phyloP scores from a whole-genome alignment of 352 stramenopile genomes.

The Globisporangium recalcitrans region DNA sequence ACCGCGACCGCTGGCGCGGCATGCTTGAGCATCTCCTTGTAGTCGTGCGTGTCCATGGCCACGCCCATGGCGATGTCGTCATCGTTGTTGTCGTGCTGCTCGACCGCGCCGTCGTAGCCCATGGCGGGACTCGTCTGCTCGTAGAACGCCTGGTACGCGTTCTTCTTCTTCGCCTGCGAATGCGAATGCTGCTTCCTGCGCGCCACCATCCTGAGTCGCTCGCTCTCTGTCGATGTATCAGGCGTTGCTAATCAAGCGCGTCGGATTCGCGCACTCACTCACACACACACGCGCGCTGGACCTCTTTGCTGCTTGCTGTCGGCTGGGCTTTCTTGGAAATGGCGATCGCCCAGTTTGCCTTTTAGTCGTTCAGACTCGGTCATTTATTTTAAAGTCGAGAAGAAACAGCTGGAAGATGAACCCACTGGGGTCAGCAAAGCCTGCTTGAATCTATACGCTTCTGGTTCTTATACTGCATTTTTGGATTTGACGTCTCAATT shows the following conservation, averaged over 20 bases:
- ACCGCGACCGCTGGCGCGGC: slow-evolving; percentile 2
- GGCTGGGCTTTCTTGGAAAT: background rate
- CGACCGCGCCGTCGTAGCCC: background rate
- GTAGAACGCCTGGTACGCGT: slow-evolving; percentile 16
- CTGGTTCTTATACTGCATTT: too few relatives aligned
- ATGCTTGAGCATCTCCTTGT: slow-evolving; percentile 47
- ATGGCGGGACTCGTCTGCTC: slow-evolving; percentile 13
- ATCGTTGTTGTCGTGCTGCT: background rate
- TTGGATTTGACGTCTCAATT: too few relatives aligned
- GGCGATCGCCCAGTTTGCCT: background rate
- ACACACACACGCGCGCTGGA: background rate
- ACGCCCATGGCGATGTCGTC: slow-evolving; percentile 30
- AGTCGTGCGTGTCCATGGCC: slow-evolving; percentile 59
- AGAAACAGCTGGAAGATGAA: background rate
- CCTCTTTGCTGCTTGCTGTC: background rate
- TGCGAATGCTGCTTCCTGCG: slow-evolving; percentile 5
- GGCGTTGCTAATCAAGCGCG: too few relatives aligned
- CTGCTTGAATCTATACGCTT: background rate
- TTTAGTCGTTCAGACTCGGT: background rate
- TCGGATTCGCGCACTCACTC: background rate
- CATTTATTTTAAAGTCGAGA: background rate
- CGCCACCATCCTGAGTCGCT: background rate
- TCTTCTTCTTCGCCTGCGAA: slow-evolving; percentile 17
- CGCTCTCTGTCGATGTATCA: too few relatives aligned
- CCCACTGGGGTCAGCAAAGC: background rate